Evolutionary conservation across 225 moss, liverwort and hornwort species (phyloP).

Genomic region (Climacium dendroides): DNA sequence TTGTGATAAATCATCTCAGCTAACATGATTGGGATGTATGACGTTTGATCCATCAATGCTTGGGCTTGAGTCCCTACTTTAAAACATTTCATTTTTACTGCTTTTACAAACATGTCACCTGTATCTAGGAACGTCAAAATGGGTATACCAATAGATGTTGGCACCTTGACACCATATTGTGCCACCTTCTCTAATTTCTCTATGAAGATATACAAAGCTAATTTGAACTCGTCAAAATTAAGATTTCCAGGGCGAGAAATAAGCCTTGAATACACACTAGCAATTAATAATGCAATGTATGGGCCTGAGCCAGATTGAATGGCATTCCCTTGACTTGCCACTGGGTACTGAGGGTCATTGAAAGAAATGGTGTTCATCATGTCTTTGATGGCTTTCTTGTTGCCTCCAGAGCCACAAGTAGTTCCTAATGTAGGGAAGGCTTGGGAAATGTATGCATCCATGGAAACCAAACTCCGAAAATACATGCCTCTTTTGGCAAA

Average conservation of each 20-base stretch:
- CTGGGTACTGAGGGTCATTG: conserved; percentile 20
- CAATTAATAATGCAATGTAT: conserved; percentile 11
- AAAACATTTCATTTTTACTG: conserved; percentile 25
- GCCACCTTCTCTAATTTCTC: conserved; percentile 23
- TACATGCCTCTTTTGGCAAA: conserved; percentile 35
- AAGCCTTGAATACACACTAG: conserved; percentile 18
- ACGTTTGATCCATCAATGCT: conserved; percentile 1
- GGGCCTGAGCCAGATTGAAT: conserved; percentile 26
- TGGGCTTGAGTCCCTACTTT: neutral
- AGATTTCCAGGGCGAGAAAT: conserved; percentile 12
- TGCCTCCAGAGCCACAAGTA: neutral
- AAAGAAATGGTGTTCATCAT: conserved; percentile 26
- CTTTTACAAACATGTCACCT: conserved; percentile 37
- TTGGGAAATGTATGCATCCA: conserved; percentile 19
- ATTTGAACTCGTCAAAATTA: conserved; percentile 9
- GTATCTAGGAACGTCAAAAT: conserved; percentile 11
- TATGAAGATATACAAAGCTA: conserved; percentile 3
- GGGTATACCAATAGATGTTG: neutral
- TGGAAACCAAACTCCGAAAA: conserved; percentile 11
- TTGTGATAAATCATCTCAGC: conserved; percentile 31
- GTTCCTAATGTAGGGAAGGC: neutral
- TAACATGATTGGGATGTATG: conserved; percentile 27
- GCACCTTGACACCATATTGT: conserved; percentile 32
- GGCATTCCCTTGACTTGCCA: conserved; percentile 28
- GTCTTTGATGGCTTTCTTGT: conserved; percentile 21